phyloP scores from a whole-genome alignment of 2,329 filamentous ascomycete genomes.

The Fusarium graminum region DNA sequence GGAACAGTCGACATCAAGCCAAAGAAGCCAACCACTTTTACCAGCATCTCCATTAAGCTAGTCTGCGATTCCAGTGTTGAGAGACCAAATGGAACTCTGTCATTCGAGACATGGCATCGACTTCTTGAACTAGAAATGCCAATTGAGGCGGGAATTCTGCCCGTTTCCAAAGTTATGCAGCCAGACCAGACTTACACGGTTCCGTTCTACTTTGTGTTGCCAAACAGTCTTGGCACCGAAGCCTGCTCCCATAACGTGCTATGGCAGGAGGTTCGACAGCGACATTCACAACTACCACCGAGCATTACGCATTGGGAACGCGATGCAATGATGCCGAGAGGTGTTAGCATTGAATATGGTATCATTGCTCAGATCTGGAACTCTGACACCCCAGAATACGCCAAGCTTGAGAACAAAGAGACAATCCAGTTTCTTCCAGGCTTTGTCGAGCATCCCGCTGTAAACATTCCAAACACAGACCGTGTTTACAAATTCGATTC shows the following conservation, averaged over 20 bases:
- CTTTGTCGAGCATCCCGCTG: background rate
- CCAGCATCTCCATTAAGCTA: conserved; percentile 17
- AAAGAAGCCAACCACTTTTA: conserved; percentile 16
- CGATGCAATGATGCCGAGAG: conserved; percentile 17
- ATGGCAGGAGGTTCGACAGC: conserved; percentile 21
- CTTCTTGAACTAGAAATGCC: conserved; percentile 25
- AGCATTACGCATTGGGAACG: conserved; percentile 14
- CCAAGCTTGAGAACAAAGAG: conserved; percentile 21
- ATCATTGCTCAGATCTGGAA: conserved; percentile 26
- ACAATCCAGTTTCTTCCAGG: conserved; percentile 22
- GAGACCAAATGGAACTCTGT: conserved; percentile 8
- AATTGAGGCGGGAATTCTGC: conserved; percentile 3
- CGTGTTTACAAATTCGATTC: conserved; percentile 8
- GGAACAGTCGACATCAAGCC: conserved; percentile 25
- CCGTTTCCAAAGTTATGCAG: background rate
- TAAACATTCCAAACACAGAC: conserved; percentile 8
- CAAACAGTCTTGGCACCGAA: conserved; percentile 19
- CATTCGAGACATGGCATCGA: conserved; percentile 31
- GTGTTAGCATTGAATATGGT: conserved; percentile 14
- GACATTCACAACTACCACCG: conserved; percentile 18
- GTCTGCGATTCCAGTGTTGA: conserved; percentile 28
- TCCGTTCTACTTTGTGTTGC: conserved; percentile 25
- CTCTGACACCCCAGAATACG: conserved; percentile 13
- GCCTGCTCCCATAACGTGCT: conserved; percentile 24
- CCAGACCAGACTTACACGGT: conserved; percentile 16